phyloP scores from a whole-genome alignment of 495 filamentous ascomycete species.

The Filosporella fistucella region DNA sequence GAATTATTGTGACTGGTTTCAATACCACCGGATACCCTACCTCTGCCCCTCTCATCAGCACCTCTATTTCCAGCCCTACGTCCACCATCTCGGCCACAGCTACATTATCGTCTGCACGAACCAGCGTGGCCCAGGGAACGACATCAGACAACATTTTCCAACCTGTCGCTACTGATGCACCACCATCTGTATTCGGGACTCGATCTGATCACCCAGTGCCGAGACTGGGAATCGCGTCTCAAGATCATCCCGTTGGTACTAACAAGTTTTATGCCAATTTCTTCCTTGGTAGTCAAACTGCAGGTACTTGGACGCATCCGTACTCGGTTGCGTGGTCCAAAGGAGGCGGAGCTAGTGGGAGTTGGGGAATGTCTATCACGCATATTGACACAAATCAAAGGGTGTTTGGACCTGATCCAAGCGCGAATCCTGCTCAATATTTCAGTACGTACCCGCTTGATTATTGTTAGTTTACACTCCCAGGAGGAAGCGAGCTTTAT shows the following conservation, averaged over 20 bases:
- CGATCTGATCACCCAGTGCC: conserved; percentile 37
- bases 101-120: not conserved
- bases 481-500: no score
- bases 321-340: conserved; percentile 77
- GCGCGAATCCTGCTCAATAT: conserved; percentile 58
- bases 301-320: conserved; percentile 75
- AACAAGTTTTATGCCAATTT: conserved; percentile 95
- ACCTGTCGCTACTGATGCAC: conserved; percentile 57
- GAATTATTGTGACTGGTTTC: conserved; percentile 4
- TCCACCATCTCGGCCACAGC: conserved; percentile 11
- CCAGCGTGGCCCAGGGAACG: not conserved
- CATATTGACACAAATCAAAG: conserved; percentile 64
- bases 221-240: conserved; percentile 32
- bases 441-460: no score
- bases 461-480: no score
- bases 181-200: conserved; percentile 49
- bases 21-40: conserved; percentile 11
- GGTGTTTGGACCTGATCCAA: conserved; percentile 51
- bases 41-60: conserved; percentile 11
- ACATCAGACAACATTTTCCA: conserved; percentile 39
- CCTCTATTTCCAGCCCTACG: conserved; percentile 15
- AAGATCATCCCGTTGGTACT: conserved; percentile 58
- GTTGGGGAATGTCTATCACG: conserved; percentile 73
- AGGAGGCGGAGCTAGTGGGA: conserved; percentile 58
- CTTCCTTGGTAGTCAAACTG: conserved; percentile 70